These are phyloP conservation scores for Linum tenue DNA, from an alignment of 345 rosid genomes.

Conservation along the genomic window DNA sequence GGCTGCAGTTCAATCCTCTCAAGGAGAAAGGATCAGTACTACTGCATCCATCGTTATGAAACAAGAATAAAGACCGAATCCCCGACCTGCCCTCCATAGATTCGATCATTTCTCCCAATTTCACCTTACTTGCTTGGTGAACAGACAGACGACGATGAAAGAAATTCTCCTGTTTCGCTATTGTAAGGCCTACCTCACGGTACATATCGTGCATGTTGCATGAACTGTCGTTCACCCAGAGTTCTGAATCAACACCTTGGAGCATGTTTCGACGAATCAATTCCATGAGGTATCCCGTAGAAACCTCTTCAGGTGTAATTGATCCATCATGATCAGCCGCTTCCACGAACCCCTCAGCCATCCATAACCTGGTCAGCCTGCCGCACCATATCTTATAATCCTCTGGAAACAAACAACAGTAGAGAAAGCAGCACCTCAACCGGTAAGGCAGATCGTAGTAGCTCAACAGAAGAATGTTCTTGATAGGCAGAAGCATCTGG, in stretches of 20 bases:
- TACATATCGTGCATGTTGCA: background rate
- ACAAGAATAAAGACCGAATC: background rate
- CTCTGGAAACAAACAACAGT: conserved; percentile 26
- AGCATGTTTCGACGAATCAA: conserved; percentile 32
- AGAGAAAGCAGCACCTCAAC: conserved; percentile 13
- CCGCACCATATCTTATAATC: conserved; percentile 20
- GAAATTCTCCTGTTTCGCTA: conserved; percentile 23
- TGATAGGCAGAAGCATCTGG: background rate
- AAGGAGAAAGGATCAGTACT: background rate
- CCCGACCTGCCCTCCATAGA: background rate
- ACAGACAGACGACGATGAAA: conserved; percentile 24
- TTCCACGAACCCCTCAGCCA: conserved; percentile 27
- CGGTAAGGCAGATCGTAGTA: conserved; percentile 18
- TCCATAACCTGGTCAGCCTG: conserved; percentile 25
- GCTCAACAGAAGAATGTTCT: conserved; percentile 10
- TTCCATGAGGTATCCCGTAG: conserved; percentile 27
- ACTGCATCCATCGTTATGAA: background rate
- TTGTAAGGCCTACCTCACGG: background rate
- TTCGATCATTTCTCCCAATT: background rate
- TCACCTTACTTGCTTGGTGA: conserved; percentile 1
- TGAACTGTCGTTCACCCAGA: background rate
- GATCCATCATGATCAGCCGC: conserved; percentile 1
- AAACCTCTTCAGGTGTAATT: conserved; percentile 21
- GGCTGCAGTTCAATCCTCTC: too few species aligned
- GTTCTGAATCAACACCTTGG: conserved; percentile 16